phyloP scores from a whole-genome alignment of 108 stramenopile species.

The Mediolabrus comicus region DNA sequence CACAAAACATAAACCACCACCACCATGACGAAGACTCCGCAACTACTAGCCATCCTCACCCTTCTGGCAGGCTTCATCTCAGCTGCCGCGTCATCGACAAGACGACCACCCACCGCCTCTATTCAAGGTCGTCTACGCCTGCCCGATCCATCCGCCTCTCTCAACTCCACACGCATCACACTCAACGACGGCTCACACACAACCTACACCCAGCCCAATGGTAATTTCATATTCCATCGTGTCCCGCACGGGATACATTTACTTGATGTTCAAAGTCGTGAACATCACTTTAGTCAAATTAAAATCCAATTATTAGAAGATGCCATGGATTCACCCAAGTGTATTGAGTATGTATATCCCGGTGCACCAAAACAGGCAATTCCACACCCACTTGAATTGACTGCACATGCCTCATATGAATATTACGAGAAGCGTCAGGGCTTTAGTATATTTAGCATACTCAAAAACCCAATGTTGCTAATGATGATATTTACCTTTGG shows the following conservation, averaged over 20 bases:
- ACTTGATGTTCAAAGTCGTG: conserved; percentile 69
- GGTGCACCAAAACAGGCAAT: conserved; percentile 72
- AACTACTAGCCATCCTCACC: not conserved
- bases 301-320: conserved; percentile 78
- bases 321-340: conserved; percentile 73
- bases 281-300: conserved; percentile 76
- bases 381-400: conserved; percentile 71
- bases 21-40: not conserved
- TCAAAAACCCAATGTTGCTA: conserved; percentile 90
- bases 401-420: conserved; percentile 72
- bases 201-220: conserved; percentile 75
- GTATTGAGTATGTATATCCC: conserved; percentile 84
- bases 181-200: conserved; percentile 75
- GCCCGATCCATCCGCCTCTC: conserved; percentile 37
- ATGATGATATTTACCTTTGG: conserved; percentile 81
- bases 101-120: conserved; percentile 8
- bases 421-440: conserved; percentile 76
- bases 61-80: not conserved
- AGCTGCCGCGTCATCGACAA: conserved; percentile 7
- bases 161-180: conserved; percentile 73
- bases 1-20: too few relatives aligned
- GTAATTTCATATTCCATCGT: conserved; percentile 68
- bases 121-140: conserved; percentile 47
- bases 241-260: conserved; percentile 82
- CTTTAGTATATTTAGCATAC: conserved; percentile 65